Conservation (phyloP, 345 rosid species). For the Hibiscus mutabilis region DNA sequence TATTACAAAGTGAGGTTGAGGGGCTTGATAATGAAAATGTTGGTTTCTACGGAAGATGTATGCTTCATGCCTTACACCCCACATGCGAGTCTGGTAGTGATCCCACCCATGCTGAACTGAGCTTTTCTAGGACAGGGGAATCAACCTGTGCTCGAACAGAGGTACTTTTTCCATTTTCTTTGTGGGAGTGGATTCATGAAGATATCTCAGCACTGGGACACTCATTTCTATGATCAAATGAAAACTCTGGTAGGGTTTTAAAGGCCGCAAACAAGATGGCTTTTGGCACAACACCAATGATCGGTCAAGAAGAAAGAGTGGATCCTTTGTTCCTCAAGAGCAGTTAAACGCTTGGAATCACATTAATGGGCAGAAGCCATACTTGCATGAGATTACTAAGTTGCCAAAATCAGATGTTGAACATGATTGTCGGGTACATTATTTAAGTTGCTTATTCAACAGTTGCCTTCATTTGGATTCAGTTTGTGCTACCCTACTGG, state of each 20-base stretch:
- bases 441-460: neutral
- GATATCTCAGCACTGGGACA: neutral
- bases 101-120: constrained; percentile 15
- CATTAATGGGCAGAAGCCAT: constrained; percentile 45
- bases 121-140: constrained; percentile 17
- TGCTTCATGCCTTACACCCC: constrained; percentile 25
- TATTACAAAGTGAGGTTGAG: constrained; percentile 49
- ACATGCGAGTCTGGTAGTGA: constrained; percentile 19
- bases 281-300: constrained; percentile 25
- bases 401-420: constrained; percentile 26
- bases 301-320: constrained; percentile 27
- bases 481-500: neutral
- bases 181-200: neutral
- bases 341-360: constrained; percentile 57
- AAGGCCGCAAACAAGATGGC: constrained; percentile 47
- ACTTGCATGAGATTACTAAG: constrained; percentile 24
- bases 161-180: constrained; percentile 24
- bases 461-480: neutral
- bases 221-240: neutral
- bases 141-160: constrained; percentile 45
- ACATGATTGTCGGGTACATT: constrained; percentile 38
- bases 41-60: constrained; percentile 46
- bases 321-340: constrained; percentile 46
- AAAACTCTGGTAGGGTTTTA: constrained; percentile 32
- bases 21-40: constrained; percentile 37